Conservation (phyloP, 441 rosid species). For the Hypseocharis bilobata region DNA sequence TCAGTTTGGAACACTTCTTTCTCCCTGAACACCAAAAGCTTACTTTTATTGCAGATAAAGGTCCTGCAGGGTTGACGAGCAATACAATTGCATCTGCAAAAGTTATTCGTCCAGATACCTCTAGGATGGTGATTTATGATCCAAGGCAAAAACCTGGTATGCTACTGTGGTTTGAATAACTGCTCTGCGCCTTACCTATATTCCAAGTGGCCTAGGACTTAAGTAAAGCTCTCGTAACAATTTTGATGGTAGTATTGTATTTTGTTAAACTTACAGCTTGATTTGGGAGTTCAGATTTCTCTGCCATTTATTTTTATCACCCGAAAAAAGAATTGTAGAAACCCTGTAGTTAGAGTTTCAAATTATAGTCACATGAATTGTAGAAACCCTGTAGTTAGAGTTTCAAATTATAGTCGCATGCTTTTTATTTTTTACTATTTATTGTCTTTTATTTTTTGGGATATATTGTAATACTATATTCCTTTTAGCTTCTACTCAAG, state of each 20-base stretch:
- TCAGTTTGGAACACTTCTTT: too few species aligned
- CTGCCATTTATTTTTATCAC: not conserved
- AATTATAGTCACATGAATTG: too few species aligned
- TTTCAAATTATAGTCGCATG: too few species aligned
- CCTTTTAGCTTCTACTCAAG: conserved; percentile 3
- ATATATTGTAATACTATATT: not conserved
- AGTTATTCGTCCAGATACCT: conserved; percentile 56
- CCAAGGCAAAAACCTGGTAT: conserved; percentile 68
- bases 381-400: too few species aligned
- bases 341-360: too few species aligned
- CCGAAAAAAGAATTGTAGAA: too few species aligned
- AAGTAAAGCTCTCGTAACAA: too few species aligned
- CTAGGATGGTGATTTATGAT: conserved; percentile 64
- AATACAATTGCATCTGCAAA: conserved; percentile 40
- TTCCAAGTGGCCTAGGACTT: too few species aligned
- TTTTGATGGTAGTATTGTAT: too few species aligned
- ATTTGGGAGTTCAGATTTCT: not conserved
- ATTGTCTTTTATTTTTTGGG: too few species aligned
- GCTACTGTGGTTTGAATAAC: not conserved
- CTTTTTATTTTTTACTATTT: not conserved
- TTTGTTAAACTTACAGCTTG: not conserved
- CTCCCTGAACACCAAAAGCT: not conserved
- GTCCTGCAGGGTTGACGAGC: conserved; percentile 29
- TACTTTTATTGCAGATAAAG: conserved; percentile 32
- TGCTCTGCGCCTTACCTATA: too few species aligned